Base-by-base conservation (phyloP, 345 rosid species). In the Moringa oleifera region DNA sequence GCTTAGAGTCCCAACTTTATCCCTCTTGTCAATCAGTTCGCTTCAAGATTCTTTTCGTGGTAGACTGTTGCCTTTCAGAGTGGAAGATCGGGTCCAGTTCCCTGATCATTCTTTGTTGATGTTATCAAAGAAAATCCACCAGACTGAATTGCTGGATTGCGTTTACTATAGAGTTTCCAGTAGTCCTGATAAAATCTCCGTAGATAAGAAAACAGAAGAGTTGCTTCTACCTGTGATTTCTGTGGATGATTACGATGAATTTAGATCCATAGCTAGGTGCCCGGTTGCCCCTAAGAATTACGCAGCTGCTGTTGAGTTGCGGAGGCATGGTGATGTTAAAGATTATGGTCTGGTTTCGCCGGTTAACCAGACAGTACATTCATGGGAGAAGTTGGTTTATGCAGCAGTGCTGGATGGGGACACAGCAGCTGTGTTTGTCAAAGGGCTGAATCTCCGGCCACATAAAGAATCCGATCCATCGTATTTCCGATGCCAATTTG, bases 401-500 rank as follows among this genome's bases (percentile, higher is more conserved):
- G 99, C 76, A 55, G 95, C 97, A 0, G 77, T 71, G 13, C 54
- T 94, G 54, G 97, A 94, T 56, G 80, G 80, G 20, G 75, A 84
- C 20, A 81, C 81, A 13, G 92, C 78, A 22, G 89, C 86, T 58
- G 82, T 94, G 61, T 90, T 94, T 55, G 96, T 66, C 11, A 94
- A 94, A 49, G 99, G 99, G 20, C 79, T 90, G 79, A 94, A 86
- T 82, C 89, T 92, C 23, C 76, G 95, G 36, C 93, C 97, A 0
- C 95, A 84, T 67, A 81, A 66, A 66, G 90, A 69, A 68, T 81
- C 92, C 2, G 83, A 83, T 77, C 82, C 93, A 23, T 64, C 79
- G 11, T 67, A 70, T 25, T 85, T 85, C 79, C 80, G 84, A 58
- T 90, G 99, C 50, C 93, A 75, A 41, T 94, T 90, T 53, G 74